Percentiles rank a stretch among this genome's conserved stretches.
phyloP scores from a whole-genome alignment of 2,329 filamentous ascomycete species.

The Alternaria postmessia region DNA sequence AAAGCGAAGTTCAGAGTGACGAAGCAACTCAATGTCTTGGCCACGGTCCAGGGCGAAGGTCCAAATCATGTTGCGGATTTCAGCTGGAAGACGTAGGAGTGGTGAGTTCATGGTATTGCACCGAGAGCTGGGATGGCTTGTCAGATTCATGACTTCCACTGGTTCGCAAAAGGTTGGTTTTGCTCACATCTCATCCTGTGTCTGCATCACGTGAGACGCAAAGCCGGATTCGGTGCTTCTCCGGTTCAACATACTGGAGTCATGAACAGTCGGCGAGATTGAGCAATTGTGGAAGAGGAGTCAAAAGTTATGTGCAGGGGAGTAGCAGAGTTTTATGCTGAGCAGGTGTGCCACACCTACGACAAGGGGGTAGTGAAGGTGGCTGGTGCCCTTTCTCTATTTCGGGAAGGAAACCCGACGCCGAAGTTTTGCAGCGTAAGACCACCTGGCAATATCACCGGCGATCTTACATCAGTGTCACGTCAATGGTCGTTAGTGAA shows the following conservation, averaged over 20 bases:
- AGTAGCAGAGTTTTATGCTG: background rate
- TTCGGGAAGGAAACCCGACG: background rate
- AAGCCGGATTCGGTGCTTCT: background rate
- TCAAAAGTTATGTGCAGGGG: background rate
- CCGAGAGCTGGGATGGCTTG: background rate
- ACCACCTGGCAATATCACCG: background rate
- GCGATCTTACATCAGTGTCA: background rate
- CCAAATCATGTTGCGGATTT: background rate
- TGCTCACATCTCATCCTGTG: background rate
- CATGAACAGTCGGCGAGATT: no score
- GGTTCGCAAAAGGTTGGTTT: no score
- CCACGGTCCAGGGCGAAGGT: background rate
- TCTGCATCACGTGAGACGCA: background rate
- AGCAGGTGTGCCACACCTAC: background rate
- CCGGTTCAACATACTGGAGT: background rate
- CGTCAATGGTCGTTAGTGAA: background rate
- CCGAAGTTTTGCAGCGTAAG: background rate
- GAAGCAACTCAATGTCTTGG: background rate
- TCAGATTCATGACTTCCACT: fast-evolving
- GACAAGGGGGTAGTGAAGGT: background rate
- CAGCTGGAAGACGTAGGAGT: background rate
- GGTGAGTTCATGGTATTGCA: background rate
- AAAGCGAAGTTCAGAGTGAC: background rate
- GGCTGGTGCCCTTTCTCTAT: background rate
- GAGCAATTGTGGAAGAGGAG: background rate